Percentiles rank a stretch among this genome's conserved stretches.
Conservation (phyloP, 164 flowering plant species). For the Umbilicus rupestris region DNA sequence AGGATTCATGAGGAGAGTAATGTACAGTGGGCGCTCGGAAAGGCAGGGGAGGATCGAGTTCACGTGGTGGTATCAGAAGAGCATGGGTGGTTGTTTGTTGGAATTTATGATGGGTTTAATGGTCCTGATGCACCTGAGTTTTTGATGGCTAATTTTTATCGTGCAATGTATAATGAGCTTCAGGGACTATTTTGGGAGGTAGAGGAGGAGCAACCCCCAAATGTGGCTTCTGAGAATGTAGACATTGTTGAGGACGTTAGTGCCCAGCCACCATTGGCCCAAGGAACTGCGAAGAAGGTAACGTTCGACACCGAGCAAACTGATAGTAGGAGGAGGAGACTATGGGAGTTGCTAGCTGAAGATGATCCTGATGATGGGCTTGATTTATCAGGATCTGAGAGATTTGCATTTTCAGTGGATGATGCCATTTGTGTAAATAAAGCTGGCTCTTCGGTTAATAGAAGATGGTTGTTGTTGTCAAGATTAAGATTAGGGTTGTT, state of each 20-base stretch:
- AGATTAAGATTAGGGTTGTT: constrained; percentile 65
- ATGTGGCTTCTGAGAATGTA: constrained; percentile 11
- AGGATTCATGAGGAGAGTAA: constrained; percentile 26
- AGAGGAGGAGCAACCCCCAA: constrained; percentile 26
- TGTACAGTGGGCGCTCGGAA: constrained; percentile 97
- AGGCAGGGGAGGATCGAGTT: constrained; percentile 98
- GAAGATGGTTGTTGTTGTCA: constrained; percentile 59
- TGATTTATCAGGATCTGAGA: constrained; percentile 86
- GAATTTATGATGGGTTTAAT: constrained; percentile 97
- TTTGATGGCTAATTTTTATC: constrained; percentile 84
- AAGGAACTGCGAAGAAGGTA: constrained; percentile 49
- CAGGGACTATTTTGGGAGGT: constrained; percentile 90
- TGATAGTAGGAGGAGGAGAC: constrained; percentile 42
- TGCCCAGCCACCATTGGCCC: constrained; percentile 5
- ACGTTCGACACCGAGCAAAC: constrained; percentile 43
- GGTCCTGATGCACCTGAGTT: constrained; percentile 99
- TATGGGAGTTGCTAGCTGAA: constrained; percentile 87
- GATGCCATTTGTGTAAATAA: constrained; percentile 61
- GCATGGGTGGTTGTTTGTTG: constrained; percentile 93
- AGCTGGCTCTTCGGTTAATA: constrained; percentile 49
- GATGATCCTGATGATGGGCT: constrained; percentile 73
- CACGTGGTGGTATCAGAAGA: constrained; percentile 97
- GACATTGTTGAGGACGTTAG: constrained; percentile 10
- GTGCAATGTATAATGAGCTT: constrained; percentile 73
- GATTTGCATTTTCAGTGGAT: constrained; percentile 85